These are phyloP conservation scores for Zygoascus sp. DNA, from an alignment of 1,139 yeast genomes.

Conservation along the genomic window DNA sequence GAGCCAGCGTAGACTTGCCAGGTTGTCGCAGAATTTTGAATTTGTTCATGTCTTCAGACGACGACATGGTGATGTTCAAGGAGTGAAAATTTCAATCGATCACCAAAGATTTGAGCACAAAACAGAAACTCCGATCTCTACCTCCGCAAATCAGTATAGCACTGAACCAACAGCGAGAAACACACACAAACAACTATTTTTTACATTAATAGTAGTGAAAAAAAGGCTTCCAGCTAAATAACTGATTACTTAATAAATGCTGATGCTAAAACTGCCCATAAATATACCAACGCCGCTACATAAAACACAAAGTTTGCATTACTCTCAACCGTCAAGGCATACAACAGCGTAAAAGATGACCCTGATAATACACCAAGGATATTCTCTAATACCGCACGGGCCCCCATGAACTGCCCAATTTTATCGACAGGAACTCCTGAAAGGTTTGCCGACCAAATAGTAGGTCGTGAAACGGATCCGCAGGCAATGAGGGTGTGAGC, in stretches of 20 bases:
- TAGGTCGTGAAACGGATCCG: constrained; percentile 9
- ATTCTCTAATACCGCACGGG: constrained; percentile 6
- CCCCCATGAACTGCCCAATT: constrained; percentile 10
- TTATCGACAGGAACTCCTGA: not conserved
- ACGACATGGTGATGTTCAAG: constrained; percentile 1
- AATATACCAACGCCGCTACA: not conserved
- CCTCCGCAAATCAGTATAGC: not conserved
- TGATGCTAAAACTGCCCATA: not conserved
- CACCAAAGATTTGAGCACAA: not conserved
- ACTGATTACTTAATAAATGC: not conserved
- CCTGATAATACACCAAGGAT: constrained; percentile 1
- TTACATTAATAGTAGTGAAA: not conserved
- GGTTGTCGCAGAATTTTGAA: constrained; percentile 6
- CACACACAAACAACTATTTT: not conserved
- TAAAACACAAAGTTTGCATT: not conserved
- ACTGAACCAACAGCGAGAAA: not conserved
- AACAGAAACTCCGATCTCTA: not conserved
- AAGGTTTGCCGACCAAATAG: constrained; percentile 8
- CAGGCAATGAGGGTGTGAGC: not conserved
- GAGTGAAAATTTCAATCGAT: not conserved
- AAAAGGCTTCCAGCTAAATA: not conserved
- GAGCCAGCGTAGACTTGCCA: constrained; percentile 5
- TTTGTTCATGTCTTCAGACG: constrained; percentile 1
- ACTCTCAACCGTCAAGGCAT: constrained; percentile 1
- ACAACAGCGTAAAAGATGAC: not conserved